A percentile compares a stretch with the other conserved stretches of the same genome.
These are phyloP conservation scores for Stachybotrys echinatus DNA, from an alignment of 2,329 filamentous ascomycete genomes.

Conservation along the genomic window DNA sequence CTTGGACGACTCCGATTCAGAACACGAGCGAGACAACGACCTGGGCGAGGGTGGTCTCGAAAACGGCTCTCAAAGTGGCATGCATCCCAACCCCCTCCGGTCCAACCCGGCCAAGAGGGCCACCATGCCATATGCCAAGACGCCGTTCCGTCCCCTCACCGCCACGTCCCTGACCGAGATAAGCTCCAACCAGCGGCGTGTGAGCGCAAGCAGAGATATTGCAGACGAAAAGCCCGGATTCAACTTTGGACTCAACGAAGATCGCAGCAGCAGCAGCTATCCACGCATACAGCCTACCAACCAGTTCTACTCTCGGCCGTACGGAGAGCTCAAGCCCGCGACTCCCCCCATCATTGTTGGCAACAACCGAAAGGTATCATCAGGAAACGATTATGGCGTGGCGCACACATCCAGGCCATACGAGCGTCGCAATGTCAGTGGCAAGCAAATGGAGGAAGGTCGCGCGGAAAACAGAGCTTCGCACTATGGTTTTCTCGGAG, in stretches of 20 bases:
- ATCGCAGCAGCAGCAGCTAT: conserved; percentile 12
- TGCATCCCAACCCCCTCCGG: conserved; percentile 48
- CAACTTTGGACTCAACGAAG: conserved; percentile 10
- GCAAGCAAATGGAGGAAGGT: conserved; percentile 69
- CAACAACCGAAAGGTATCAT: conserved; percentile 47
- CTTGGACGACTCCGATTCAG: conserved; percentile 33
- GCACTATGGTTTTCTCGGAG: conserved; percentile 4
- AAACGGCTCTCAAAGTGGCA: conserved; percentile 14
- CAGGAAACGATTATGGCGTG: conserved; percentile 50
- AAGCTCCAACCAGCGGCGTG: conserved; percentile 36
- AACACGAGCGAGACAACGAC: conserved; percentile 31
- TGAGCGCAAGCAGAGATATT: conserved; percentile 40
- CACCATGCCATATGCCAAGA: conserved; percentile 12
- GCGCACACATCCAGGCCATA: conserved; percentile 23
- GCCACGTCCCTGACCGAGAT: conserved; percentile 36
- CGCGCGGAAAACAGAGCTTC: conserved; percentile 30
- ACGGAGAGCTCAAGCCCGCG: conserved; percentile 49
- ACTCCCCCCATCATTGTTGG: conserved; percentile 51
- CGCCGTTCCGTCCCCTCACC: conserved; percentile 13
- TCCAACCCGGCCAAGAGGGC: conserved; percentile 36
- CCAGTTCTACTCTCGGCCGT: conserved; percentile 50
- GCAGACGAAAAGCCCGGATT: conserved; percentile 28
- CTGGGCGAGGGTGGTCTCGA: conserved; percentile 18
- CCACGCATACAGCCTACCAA: conserved; percentile 45
- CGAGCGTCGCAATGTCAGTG: conserved; percentile 60